A percentile compares a stretch with the other conserved stretches of the same genome.
Conservation (phyloP, 495 filamentous ascomycete species). For the Oleoguttula mirabilis region DNA sequence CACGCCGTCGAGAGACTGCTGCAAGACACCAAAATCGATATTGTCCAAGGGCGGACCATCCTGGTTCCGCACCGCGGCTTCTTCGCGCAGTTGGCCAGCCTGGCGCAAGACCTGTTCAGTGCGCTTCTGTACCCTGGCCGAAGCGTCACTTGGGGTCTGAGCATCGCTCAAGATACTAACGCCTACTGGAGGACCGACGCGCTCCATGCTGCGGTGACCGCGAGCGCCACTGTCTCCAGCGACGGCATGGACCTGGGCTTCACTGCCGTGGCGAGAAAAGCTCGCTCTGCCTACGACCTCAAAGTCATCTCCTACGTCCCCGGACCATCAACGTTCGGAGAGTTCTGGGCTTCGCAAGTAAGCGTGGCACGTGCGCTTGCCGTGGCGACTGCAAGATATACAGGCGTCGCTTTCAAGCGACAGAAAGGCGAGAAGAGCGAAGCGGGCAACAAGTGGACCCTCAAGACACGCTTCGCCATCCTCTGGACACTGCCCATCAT, state of each 20-base stretch:
- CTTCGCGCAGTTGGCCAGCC: neutral
- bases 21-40: conserved; percentile 5
- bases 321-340: neutral
- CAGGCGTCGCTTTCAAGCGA: neutral
- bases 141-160: neutral
- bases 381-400: conserved; percentile 1
- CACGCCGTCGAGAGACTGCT: conserved; percentile 1
- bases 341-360: neutral
- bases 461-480: conserved; percentile 4
- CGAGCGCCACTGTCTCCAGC: neutral
- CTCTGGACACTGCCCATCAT: neutral
- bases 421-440: neutral
- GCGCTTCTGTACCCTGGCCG: neutral
- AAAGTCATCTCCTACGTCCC: conserved; percentile 2
- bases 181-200: conserved; percentile 8
- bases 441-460: neutral
- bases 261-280: neutral
- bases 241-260: conserved; percentile 3
- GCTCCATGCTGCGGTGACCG: neutral
- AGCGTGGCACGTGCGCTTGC: neutral
- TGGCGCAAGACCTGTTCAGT: neutral
- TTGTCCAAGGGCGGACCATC: conserved; percentile 5
- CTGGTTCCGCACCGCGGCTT: neutral
- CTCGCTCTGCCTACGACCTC: neutral
- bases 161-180: neutral